Evolutionary conservation across 306 rosid genomes (phyloP).

Genomic region (Arachis hypogaea): DNA sequence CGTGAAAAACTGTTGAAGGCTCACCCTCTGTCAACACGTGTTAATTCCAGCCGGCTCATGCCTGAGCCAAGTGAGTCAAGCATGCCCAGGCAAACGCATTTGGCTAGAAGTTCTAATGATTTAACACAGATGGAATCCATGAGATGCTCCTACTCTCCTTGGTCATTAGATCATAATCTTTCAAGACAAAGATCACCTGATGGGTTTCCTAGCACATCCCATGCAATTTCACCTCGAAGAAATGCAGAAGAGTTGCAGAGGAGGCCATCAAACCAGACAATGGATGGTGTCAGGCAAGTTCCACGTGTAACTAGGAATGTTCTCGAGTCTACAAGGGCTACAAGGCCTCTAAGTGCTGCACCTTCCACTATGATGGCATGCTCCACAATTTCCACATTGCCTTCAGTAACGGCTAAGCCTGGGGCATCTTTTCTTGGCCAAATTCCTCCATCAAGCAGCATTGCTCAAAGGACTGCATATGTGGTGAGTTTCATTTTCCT

Average conservation of each 20-base stretch:
- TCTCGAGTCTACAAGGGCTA: slow-evolving; percentile 39
- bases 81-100: slow-evolving; percentile 51
- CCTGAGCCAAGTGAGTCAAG: slow-evolving; percentile 57
- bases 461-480: slow-evolving; percentile 58
- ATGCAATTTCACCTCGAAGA: slow-evolving; percentile 49
- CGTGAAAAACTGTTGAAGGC: slow-evolving; percentile 86
- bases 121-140: slow-evolving; percentile 60
- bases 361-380: slow-evolving; percentile 54
- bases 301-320: slow-evolving; percentile 59
- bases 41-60: slow-evolving; percentile 42
- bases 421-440: slow-evolving; percentile 55
- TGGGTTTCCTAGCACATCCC: slow-evolving; percentile 44
- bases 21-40: slow-evolving; percentile 36
- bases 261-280: slow-evolving; percentile 63
- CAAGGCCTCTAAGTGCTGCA: slow-evolving; percentile 59
- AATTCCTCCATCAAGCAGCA: slow-evolving; percentile 61
- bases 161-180: slow-evolving; percentile 64
- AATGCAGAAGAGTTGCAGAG: slow-evolving; percentile 57
- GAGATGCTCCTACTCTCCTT: slow-evolving; percentile 76
- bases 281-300: slow-evolving; percentile 59
- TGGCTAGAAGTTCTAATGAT: slow-evolving; percentile 66
- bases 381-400: slow-evolving; percentile 53
- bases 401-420: slow-evolving; percentile 64
- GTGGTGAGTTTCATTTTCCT: slow-evolving; percentile 54
- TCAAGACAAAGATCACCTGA: slow-evolving; percentile 59